These are phyloP conservation scores for Ceratobasidium sp. DNA, from an alignment of 1,284 basidiomycete species.

Conservation along the genomic window DNA sequence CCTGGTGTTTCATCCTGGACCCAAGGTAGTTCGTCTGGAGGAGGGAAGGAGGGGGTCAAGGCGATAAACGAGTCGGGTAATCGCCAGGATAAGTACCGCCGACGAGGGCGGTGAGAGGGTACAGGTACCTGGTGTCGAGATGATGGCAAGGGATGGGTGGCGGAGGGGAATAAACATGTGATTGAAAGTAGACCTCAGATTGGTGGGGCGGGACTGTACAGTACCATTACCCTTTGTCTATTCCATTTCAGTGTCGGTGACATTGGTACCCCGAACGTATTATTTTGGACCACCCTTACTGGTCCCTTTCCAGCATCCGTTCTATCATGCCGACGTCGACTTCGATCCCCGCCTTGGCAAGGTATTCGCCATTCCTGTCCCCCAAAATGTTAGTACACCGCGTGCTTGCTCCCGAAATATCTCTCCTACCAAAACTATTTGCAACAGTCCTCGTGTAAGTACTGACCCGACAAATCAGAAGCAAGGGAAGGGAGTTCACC, in stretches of 20 bases:
- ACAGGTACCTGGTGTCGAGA: too few species aligned
- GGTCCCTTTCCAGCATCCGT: conserved; percentile 58
- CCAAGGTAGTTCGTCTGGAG: not conserved
- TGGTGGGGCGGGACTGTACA: too few species aligned
- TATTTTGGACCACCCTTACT: not conserved
- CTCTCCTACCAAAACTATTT: conserved; percentile 45
- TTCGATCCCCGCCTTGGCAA: conserved; percentile 69
- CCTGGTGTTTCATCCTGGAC: not conserved
- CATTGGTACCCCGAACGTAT: not conserved
- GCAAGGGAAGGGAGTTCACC: conserved; percentile 58
- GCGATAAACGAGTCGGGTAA: not conserved
- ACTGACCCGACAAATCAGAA: conserved; percentile 21
- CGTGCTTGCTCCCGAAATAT: not conserved
- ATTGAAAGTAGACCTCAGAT: too few species aligned
- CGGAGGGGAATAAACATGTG: too few species aligned
- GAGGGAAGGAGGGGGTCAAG: not conserved
- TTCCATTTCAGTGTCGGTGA: not conserved
- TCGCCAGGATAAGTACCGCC: not conserved
- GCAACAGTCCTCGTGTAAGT: not conserved
- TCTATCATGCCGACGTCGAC: conserved; percentile 67
- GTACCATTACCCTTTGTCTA: not conserved
- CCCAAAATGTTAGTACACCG: conserved; percentile 41
- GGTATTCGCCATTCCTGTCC: conserved; percentile 81
- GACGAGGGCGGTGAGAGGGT: not conserved
- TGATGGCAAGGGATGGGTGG: too few species aligned